These are phyloP conservation scores for Melastoma candidum DNA, from an alignment of 441 rosid genomes.

Conservation along the genomic window DNA sequence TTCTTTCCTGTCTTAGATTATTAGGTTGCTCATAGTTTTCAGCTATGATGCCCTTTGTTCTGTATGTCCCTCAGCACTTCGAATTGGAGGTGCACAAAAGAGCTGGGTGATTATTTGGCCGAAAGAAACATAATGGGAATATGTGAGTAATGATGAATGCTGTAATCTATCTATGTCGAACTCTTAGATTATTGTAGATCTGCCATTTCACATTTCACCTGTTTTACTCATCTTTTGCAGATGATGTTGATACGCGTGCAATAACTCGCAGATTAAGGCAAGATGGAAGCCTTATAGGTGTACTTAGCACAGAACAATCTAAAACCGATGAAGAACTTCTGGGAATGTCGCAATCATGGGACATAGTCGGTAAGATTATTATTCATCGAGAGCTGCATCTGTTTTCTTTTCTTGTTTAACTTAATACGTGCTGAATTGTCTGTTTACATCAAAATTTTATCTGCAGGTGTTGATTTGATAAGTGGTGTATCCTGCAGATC, in stretches of 20 bases:
- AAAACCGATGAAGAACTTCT: constrained; percentile 69
- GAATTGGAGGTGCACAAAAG: constrained; percentile 75
- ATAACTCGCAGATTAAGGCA: constrained; percentile 84
- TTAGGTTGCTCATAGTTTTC: too few species aligned
- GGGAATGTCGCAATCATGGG: constrained; percentile 77
- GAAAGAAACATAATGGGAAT: constrained; percentile 93
- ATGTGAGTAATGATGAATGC: constrained; percentile 28
- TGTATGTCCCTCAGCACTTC: constrained; percentile 48
- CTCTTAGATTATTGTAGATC: background rate
- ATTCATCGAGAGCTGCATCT: constrained; percentile 2
- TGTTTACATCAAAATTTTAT: background rate
- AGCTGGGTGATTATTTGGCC: constrained; percentile 65
- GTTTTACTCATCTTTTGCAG: constrained; percentile 26
- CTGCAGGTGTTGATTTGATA: constrained; percentile 75
- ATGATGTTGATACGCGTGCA: constrained; percentile 92
- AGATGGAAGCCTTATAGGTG: constrained; percentile 90
- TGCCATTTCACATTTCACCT: constrained; percentile 4
- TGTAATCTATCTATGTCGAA: background rate
- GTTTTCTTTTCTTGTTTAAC: background rate
- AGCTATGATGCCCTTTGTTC: background rate
- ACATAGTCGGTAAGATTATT: constrained; percentile 51
- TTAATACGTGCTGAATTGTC: background rate
- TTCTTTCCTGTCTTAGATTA: background rate
- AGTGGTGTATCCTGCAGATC: constrained; percentile 68
- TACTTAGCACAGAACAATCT: constrained; percentile 67